A percentile compares a stretch with the other conserved stretches of the same genome.
phyloP scores from a whole-genome alignment of 805 yeast genomes.

The Trichomonascus vanleenenianus region DNA sequence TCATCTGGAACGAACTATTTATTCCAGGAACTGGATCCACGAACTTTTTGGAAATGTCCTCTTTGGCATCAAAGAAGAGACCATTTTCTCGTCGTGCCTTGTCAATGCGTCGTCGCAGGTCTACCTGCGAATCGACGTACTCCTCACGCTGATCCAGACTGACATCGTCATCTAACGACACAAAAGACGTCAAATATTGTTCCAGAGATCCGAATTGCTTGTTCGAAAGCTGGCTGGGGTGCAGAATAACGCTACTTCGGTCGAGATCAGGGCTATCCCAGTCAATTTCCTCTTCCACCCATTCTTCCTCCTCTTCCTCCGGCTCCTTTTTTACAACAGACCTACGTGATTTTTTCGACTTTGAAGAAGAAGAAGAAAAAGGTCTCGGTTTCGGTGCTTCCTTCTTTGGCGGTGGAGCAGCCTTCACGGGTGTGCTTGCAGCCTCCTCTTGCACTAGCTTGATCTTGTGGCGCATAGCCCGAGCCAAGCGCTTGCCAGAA shows the following conservation, averaged over 20 bases:
- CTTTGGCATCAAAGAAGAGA: conserved; percentile 7
- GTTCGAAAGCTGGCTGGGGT: conserved; percentile 46
- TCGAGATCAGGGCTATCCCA: conserved; percentile 7
- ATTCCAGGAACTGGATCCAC: conserved; percentile 35
- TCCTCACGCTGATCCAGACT: conserved; percentile 51
- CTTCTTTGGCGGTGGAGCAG: neutral
- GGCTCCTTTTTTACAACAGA: neutral
- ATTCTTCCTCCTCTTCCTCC: neutral
- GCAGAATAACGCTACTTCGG: conserved; percentile 40
- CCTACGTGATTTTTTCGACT: too few species aligned
- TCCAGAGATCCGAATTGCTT: conserved; percentile 34
- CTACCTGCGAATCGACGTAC: conserved; percentile 47
- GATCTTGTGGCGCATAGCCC: conserved; percentile 23
- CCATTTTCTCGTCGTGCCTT: conserved; percentile 36
- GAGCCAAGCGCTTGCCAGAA: neutral
- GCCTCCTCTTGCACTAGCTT: conserved; percentile 13
- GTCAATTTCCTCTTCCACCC: conserved; percentile 2
- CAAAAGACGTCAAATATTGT: conserved; percentile 47
- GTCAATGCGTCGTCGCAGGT: conserved; percentile 36
- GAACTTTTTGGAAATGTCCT: conserved; percentile 28
- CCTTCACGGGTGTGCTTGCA: neutral
- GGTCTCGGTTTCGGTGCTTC: neutral
- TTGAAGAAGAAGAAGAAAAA: too few species aligned
- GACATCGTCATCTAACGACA: conserved; percentile 54
- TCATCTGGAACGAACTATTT: conserved; percentile 44